Conservation (phyloP, 2,329 filamentous ascomycete species). For the Whalleya microplaca region DNA sequence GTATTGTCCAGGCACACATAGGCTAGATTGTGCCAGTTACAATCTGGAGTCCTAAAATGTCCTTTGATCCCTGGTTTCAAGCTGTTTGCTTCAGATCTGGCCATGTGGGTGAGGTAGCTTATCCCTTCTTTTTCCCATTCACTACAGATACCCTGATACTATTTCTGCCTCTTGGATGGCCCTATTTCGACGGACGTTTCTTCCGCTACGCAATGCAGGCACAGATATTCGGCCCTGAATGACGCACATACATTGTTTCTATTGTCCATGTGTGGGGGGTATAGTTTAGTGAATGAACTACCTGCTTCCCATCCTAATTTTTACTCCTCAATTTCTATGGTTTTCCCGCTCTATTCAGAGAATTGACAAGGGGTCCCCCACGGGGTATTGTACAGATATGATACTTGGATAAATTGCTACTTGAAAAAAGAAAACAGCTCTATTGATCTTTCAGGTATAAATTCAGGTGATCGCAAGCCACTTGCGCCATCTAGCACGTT, state of each 20-base stretch:
- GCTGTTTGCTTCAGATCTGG: neutral
- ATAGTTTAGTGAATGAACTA: neutral
- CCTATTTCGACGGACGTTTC: conserved; percentile 15
- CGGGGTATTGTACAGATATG: neutral
- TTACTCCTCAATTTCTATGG: neutral
- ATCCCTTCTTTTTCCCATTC: conserved; percentile 15
- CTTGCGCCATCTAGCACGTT: neutral
- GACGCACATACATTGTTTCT: neutral
- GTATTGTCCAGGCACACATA: conserved; percentile 24
- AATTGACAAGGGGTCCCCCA: neutral
- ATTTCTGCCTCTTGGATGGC: conserved; percentile 17
- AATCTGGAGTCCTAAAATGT: conserved; percentile 10
- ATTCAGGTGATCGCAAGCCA: neutral
- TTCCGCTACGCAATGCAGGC: conserved; percentile 18
- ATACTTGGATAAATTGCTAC: neutral
- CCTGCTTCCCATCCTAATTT: neutral
- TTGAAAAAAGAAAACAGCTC: neutral
- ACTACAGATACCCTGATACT: conserved; percentile 7
- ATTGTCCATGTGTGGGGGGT: neutral
- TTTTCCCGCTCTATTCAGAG: too few relatives aligned
- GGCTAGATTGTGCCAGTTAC: conserved; percentile 20
- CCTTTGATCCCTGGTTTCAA: neutral
- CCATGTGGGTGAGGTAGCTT: neutral
- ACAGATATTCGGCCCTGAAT: conserved; percentile 14
- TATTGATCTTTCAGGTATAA: neutral